Percentiles rank a stretch among this genome's conserved stretches.
Conservation (phyloP, 106 monocot genomes). For the Phalaenopsis equestris region DNA sequence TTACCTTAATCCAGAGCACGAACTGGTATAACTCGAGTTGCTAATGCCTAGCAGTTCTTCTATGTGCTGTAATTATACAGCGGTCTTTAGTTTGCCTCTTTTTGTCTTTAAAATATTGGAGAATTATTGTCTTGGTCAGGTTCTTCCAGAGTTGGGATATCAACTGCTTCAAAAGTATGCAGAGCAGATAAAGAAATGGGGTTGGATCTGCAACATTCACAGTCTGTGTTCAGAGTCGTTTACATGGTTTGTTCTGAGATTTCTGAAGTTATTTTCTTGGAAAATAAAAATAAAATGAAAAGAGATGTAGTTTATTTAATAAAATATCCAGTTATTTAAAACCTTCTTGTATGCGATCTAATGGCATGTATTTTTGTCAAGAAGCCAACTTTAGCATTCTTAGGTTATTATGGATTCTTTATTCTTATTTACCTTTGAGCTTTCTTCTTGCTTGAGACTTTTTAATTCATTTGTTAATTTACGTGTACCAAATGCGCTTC, state of each 20-base stretch:
- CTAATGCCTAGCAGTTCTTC: conserved; percentile 3
- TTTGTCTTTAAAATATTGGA: neutral
- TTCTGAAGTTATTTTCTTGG: neutral
- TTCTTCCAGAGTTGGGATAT: conserved; percentile 79
- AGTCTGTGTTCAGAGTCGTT: conserved; percentile 44
- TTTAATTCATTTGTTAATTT: neutral
- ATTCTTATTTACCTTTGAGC: neutral
- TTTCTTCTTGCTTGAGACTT: neutral
- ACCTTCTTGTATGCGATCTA: neutral
- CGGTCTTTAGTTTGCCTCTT: neutral
- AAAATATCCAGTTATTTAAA: neutral
- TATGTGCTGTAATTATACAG: neutral
- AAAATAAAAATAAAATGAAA: neutral
- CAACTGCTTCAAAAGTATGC: conserved; percentile 80
- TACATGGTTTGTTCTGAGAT: conserved; percentile 36
- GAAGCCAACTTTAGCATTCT: neutral
- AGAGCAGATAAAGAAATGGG: conserved; percentile 83
- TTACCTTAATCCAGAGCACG: conserved; percentile 61
- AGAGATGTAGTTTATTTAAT: neutral
- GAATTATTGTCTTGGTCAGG: conserved; percentile 25
- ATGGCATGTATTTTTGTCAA: neutral
- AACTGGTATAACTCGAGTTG: conserved; percentile 46
- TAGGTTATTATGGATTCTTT: neutral
- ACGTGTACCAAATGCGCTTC: no score
- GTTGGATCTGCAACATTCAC: conserved; percentile 64